Evolutionary conservation across 495 filamentous ascomycete genomes (phyloP), one percentile per base, ranked within the genome.

Genomic region (Aspergillus nanangensis): DNA sequence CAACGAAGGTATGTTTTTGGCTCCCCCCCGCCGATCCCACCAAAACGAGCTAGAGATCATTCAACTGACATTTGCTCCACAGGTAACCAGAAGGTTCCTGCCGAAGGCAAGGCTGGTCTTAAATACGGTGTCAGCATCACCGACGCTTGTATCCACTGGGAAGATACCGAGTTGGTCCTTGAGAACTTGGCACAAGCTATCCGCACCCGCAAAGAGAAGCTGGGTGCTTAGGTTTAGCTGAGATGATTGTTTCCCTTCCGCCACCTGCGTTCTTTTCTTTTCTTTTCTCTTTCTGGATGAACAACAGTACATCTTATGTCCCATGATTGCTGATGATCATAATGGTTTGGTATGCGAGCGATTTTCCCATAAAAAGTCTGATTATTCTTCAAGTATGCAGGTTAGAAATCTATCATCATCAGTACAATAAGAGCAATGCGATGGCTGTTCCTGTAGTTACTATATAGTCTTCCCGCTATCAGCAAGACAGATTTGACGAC

Each of bases 111-210:
- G 70, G 70, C 75, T 23, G 89, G 83, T 21, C 80, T 99, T 51
- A 88, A 94, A 67, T 94, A 97, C 60, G 93, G 93, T 57, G 86
- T 97, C 60, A 92, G 86, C 55, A 97, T 99, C 63, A 99, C 94
- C 3, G 94, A 99, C 70, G 93, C 94, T 31, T 99, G 94, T 64
- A 96, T 99, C 57, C 72, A 80, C 61, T 95, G 89, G 89, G 86
- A 94, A 52, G 89, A 93, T 53, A 99, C 93, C n/a, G 83, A 91
- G 53, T 66, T 64, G 3, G 84, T 90, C 11, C 77, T 99, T 10
- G 87, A 87, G 54, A 67, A 73, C 29, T 75, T 99, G 32, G 94
- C 93, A 8, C 75, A 82, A 45, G 87, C 90, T 7, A 88, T 95
- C n/a, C 80, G 82, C 20, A 46, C 65, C n/a, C 63, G 69, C 27